A percentile compares a stretch with the other conserved stretches of the same genome.
Evolutionary conservation across 495 filamentous ascomycete species (phyloP).

Genomic region (Lophium mytilinum): DNA sequence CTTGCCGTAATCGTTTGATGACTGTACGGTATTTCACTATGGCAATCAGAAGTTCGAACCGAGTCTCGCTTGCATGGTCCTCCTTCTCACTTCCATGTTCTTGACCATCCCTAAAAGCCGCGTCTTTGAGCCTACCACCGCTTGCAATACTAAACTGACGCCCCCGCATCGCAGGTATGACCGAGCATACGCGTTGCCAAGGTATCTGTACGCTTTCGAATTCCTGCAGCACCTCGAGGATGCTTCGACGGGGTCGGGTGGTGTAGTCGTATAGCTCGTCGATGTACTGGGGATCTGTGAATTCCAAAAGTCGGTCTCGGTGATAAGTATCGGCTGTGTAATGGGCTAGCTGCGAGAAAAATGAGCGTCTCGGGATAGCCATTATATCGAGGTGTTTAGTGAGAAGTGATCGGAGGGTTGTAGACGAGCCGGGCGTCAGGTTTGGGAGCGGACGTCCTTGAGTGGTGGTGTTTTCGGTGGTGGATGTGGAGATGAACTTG

Average conservation of each 20-base stretch:
- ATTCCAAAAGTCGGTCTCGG: conserved; percentile 73
- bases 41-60: conserved; percentile 75
- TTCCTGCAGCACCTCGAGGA: conserved; percentile 84
- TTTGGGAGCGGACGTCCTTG: conserved; percentile 39
- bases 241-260: conserved; percentile 79
- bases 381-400: conserved; percentile 79
- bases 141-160: conserved; percentile 86
- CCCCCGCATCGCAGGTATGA: conserved; percentile 67
- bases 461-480: conserved; percentile 15
- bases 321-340: conserved; percentile 65
- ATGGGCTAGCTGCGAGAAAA: conserved; percentile 67
- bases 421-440: neutral
- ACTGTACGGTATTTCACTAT: conserved; percentile 87
- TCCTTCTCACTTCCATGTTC: neutral
- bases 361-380: conserved; percentile 76
- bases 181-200: conserved; percentile 55
- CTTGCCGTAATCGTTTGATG: conserved; percentile 74
- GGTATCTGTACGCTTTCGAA: conserved; percentile 80
- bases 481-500: conserved; percentile 36
- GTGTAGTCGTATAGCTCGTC: conserved; percentile 97
- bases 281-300: conserved; percentile 63
- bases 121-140: conserved; percentile 48
- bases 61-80: conserved; percentile 30
- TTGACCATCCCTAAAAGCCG: neutral
- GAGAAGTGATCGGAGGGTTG: conserved; percentile 70